These are phyloP conservation scores for Pichia sp. DNA, from an alignment of 1,139 yeast genomes.

Conservation along the genomic window DNA sequence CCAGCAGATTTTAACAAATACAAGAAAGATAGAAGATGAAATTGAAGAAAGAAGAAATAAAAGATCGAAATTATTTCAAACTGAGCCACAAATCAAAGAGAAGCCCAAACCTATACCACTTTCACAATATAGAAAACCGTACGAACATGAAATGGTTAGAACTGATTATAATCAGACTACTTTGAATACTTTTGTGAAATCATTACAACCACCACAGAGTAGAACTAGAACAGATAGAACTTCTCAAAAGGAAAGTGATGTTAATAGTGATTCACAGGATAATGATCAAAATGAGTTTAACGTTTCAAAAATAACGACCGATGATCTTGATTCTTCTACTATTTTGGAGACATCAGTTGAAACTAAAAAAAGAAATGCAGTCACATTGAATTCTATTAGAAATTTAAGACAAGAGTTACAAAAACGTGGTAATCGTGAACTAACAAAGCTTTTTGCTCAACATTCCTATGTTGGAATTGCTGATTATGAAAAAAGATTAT, in stretches of 20 bases:
- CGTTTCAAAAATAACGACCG: too few species aligned
- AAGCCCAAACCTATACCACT: slow-evolving; percentile 14
- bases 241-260: background rate
- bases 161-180: slow-evolving; percentile 68
- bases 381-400: slow-evolving; percentile 54
- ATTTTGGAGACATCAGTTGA: slow-evolving; percentile 13
- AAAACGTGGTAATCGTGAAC: slow-evolving; percentile 38
- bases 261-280: background rate
- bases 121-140: slow-evolving; percentile 31
- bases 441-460: slow-evolving; percentile 65
- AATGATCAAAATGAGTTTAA: too few species aligned
- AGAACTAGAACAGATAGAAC: too few species aligned
- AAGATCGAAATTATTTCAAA: slow-evolving; percentile 2
- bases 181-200: slow-evolving; percentile 16
- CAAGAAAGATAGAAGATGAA: slow-evolving; percentile 11
- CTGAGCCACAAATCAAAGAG: slow-evolving; percentile 1
- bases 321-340: slow-evolving; percentile 19
- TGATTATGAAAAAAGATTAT: slow-evolving; percentile 61
- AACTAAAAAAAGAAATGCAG: slow-evolving; percentile 25
- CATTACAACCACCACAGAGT: background rate
- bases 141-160: slow-evolving; percentile 64
- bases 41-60: slow-evolving; percentile 11
- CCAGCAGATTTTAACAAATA: slow-evolving; percentile 43
- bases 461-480: slow-evolving; percentile 79
- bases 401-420: slow-evolving; percentile 49